phyloP scores from a whole-genome alignment of 306 rosid species.

The Coriaria nepalensis region DNA sequence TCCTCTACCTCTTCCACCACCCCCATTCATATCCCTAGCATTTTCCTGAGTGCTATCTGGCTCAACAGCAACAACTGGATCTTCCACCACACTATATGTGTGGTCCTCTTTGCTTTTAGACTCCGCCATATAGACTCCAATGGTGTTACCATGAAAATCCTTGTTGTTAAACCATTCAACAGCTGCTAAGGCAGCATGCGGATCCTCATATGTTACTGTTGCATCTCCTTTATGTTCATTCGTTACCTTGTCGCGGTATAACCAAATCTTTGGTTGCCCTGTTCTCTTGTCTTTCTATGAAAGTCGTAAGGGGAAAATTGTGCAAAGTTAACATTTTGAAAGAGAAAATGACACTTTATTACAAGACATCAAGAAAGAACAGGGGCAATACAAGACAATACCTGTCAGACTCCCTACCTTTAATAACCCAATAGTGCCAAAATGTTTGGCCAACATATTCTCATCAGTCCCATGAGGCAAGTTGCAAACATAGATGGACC shows the following conservation, averaged over 20 bases:
- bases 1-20: conserved; percentile 58
- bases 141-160: conserved; percentile 79
- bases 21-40: conserved; percentile 38
- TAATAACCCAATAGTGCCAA: conserved; percentile 80
- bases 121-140: conserved; percentile 87
- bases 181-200: conserved; percentile 91
- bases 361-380: not conserved
- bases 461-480: conserved; percentile 89
- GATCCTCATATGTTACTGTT: conserved; percentile 91
- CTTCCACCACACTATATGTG: conserved; percentile 32
- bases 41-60: conserved; percentile 40
- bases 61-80: conserved; percentile 32
- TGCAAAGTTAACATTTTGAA: not conserved
- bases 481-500: conserved; percentile 83
- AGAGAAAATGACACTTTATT: not conserved
- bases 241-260: conserved; percentile 74
- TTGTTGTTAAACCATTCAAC: conserved; percentile 94
- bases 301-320: not conserved
- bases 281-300: conserved; percentile 92
- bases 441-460: conserved; percentile 72
- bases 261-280: conserved; percentile 83
- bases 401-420: conserved; percentile 48
- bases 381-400: conserved; percentile 7
- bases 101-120: conserved; percentile 78
- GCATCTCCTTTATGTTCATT: conserved; percentile 99